Evolutionary conservation across 2,329 filamentous ascomycete species (phyloP), one percentile per base, ranked within the genome.

Genomic region (Cercospora sp.): DNA sequence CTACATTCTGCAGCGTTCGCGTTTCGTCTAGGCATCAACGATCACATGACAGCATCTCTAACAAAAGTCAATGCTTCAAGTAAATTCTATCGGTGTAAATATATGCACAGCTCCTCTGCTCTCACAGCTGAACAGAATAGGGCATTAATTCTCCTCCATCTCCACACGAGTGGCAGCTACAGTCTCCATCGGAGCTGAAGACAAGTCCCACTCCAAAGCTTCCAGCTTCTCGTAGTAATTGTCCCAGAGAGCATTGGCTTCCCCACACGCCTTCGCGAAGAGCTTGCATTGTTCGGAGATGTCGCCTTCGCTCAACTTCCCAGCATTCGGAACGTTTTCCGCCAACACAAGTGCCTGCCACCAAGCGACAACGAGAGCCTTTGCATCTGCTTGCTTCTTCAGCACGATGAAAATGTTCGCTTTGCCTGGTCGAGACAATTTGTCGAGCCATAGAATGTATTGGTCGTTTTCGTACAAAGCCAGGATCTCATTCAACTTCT

Each of bases 181-280:
- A 18, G 90, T 93, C 81, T 93, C 90, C 73, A 94, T 80, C 5
- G 88, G 89, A 45, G 84, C 84, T 61, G 83, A 83, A 66, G 87
- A 81, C 58, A 91, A 73, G 79, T 93, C 86, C 91, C 91, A 94
- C 0, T 90, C 90, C 34, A 74, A 80, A 37, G 77, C 77, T 67
- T 72, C 75, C 65, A 89, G 69, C 69, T 79, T 71, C 69, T 78
- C 69, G 63, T 80, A 66, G 82, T 82, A 77, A 75, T 79, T 72
- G 70, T 80, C 76, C 76, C 90, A 87, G 59, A 83, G 79, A 1
- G 32, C 51, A 43, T 49, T 65, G 8, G 53, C 62, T 37, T 65
- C 51, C 9, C 75, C 74, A 7, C 73, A 73, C 8, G 79, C 74
- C 51, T 80, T 72, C 58, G 79, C 77, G 53, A 86, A 80, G 5